Base-by-base conservation (phyloP, 352 stramenopile genomes). In the Aphanomyces euteiches region DNA sequence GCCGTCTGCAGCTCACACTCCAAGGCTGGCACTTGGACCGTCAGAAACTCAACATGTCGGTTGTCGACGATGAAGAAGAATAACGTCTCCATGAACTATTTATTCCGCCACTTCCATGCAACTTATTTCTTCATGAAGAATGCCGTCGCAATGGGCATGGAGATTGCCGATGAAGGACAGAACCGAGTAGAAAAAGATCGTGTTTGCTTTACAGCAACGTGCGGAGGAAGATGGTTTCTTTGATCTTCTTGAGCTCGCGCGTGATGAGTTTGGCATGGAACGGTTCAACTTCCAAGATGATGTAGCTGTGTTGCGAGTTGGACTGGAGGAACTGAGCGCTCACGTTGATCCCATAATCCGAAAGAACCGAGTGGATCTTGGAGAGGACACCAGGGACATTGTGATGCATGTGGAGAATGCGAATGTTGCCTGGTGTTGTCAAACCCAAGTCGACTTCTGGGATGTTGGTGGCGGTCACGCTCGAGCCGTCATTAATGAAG, bases 331-430 rank as follows among this genome's bases (percentile, higher is more conserved):
- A 90, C 76, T 93, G 85, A 69, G 85, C 90, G 59, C 83, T 93
- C 75, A 92, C 85, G 71, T 93, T 93, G 68, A 93, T 85, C 73
- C 84, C 85, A 66, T 90, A 91, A 74, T 93, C 83, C 7, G 81
- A 90, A 53, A 93, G 75, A 41, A 91, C 85, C 38, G 84, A 82
- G 77, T 93, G 85, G 65, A 93, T 92, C 82, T 93, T 93, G 82
- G 78, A 85, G 50, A 93, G 73, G 63, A 93, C 85, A n/a, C 85
- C 85, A 7, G 85, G 85, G 21, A 93, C 85, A 61, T 93, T 93
- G 64, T 90, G 82, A 74, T 93, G 85, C 80, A 93, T 90, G 78
- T 93, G 85, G 63, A 93, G 72, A 64, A 93, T 93, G 34, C 85
- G 85, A 81, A 92, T 90, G 50, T 84, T 90, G 75, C 89, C 89